Percentiles rank a stretch among this genome's conserved stretches.
Conservation (phyloP, 1,284 basidiomycete genomes). For the Pyrrhoderma lamaoense region DNA sequence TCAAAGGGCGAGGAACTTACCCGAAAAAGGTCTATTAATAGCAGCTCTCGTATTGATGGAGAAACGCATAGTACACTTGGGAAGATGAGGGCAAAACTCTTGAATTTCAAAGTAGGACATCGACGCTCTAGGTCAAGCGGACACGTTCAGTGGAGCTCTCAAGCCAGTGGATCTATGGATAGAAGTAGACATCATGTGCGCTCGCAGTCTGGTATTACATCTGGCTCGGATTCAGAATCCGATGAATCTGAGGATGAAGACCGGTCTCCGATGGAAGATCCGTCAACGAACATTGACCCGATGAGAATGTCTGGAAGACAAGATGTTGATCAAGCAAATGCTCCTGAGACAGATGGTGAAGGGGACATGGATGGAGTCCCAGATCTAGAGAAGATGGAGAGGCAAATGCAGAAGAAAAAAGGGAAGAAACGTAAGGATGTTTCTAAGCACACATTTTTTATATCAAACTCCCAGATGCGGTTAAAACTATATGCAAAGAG, state of each 20-base stretch:
- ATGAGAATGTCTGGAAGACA: slow-evolving; percentile 29
- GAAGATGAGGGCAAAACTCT: slow-evolving; percentile 20
- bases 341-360: background rate
- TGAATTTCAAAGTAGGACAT: background rate
- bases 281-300: slow-evolving; percentile 65
- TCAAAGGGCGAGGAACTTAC: slow-evolving; percentile 19
- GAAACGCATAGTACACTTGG: slow-evolving; percentile 20
- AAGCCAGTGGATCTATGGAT: slow-evolving; percentile 9
- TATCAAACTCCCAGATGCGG: slow-evolving; percentile 86
- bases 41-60: slow-evolving; percentile 13
- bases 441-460: slow-evolving; percentile 90
- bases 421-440: slow-evolving; percentile 48
- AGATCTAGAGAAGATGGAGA: slow-evolving; percentile 9
- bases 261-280: slow-evolving; percentile 55
- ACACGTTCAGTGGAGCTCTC: background rate
- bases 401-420: slow-evolving; percentile 29
- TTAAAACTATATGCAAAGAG: slow-evolving; percentile 86
- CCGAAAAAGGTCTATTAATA: slow-evolving; percentile 7
- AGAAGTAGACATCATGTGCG: background rate
- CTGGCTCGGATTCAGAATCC: slow-evolving; percentile 31
- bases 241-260: slow-evolving; percentile 20
- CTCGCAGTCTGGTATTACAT: slow-evolving; percentile 11
- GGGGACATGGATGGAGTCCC: slow-evolving; percentile 18
- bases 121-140: background rate
- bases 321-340: background rate